Conservation (phyloP, 495 filamentous ascomycete genomes). For the Glonium stellatum region DNA sequence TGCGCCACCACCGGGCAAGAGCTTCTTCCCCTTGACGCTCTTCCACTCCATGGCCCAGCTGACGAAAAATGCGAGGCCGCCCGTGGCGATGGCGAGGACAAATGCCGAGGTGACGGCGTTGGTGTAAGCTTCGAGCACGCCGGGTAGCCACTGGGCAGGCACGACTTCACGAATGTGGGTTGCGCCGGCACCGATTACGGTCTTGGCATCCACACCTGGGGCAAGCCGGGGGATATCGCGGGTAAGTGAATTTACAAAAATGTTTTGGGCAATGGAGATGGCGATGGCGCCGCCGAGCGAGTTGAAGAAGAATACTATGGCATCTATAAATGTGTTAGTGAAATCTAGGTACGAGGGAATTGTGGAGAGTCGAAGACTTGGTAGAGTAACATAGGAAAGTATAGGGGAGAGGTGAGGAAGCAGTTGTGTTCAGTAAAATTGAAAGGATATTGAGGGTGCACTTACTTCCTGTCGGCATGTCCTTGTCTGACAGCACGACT, state of each 20-base stretch:
- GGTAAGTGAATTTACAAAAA: constrained; percentile 33
- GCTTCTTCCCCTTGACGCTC: constrained; percentile 37
- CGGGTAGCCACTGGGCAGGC: constrained; percentile 21
- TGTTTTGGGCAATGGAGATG: constrained; percentile 35
- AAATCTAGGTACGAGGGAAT: not conserved
- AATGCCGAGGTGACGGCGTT: constrained; percentile 31
- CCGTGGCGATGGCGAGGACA: constrained; percentile 27
- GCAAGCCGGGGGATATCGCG: constrained; percentile 25
- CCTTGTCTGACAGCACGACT: constrained; percentile 27
- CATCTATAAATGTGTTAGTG: constrained; percentile 3
- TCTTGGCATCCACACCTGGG: constrained; percentile 24
- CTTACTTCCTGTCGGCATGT: constrained; percentile 33
- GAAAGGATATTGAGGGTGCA: not conserved
- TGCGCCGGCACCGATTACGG: constrained; percentile 32
- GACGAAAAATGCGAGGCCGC: constrained; percentile 26
- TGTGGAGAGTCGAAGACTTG: too few relatives aligned
- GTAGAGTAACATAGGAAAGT: too few relatives aligned
- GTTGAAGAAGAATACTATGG: constrained; percentile 36
- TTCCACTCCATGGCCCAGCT: constrained; percentile 34
- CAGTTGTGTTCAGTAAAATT: too few relatives aligned
- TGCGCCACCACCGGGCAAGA: constrained; percentile 18
- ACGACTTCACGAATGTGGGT: constrained; percentile 32
- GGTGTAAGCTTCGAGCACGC: constrained; percentile 33
- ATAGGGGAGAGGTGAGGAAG: not conserved
- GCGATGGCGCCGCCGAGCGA: constrained; percentile 34